phyloP scores from a whole-genome alignment of 169 alveolate species.

The Cryptosporidium canis region DNA sequence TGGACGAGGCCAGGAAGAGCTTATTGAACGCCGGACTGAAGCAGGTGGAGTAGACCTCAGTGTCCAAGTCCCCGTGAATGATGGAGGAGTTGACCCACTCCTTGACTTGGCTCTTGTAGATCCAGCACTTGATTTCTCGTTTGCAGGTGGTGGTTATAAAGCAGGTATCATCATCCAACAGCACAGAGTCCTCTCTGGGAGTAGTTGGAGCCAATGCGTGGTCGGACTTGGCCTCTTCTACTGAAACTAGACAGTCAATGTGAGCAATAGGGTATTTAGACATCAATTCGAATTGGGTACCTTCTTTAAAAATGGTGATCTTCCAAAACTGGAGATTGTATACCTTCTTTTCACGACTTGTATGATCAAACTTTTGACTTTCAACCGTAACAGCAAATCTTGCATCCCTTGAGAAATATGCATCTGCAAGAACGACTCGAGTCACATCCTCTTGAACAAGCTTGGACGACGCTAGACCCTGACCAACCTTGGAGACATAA shows the following conservation, averaged over 20 bases:
- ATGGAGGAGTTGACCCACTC: constrained; percentile 44
- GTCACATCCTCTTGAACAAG: constrained; percentile 2
- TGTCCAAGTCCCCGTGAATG: not conserved
- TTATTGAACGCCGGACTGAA: constrained; percentile 3
- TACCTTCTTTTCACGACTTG: not conserved
- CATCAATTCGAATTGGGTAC: not conserved
- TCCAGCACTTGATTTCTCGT: constrained; percentile 43
- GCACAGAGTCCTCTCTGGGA: not conserved
- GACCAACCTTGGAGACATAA: constrained; percentile 64
- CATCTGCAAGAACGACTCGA: not conserved
- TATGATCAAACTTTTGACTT: constrained; percentile 42
- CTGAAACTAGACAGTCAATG: constrained; percentile 7
- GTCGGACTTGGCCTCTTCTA: not conserved
- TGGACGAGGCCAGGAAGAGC: constrained; percentile 12
- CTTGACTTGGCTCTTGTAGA: constrained; percentile 13
- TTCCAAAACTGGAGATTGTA: constrained; percentile 45
- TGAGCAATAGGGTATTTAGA: constrained; percentile 39
- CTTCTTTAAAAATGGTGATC: not conserved
- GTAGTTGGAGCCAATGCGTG: not conserved
- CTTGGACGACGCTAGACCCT: constrained; percentile 58
- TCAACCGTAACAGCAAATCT: constrained; percentile 15
- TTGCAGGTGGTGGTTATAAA: constrained; percentile 3
- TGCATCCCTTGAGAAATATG: constrained; percentile 14
- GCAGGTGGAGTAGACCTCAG: constrained; percentile 9
- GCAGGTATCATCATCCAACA: not conserved